Evolutionary conservation across 2,329 filamentous ascomycete species (phyloP).

Genomic region (Colletotrichum sidae): DNA sequence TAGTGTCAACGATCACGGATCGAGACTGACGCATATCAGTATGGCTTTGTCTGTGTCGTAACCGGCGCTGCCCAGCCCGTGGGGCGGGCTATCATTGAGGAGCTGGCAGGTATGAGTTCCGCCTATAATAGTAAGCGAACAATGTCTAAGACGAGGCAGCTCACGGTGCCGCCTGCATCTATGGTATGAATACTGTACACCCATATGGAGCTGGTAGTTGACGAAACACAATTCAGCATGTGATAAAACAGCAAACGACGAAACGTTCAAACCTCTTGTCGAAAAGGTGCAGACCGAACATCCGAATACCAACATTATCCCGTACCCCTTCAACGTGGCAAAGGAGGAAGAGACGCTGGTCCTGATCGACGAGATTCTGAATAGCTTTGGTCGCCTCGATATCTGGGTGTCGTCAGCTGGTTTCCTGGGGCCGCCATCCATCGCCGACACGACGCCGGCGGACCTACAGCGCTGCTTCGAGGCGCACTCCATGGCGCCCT

Average conservation of each 20-base stretch:
- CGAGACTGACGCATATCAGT: constrained; percentile 50
- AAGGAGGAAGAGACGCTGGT: constrained; percentile 70
- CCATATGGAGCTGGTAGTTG: not conserved
- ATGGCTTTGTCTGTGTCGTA: constrained; percentile 74
- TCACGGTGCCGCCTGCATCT: constrained; percentile 73
- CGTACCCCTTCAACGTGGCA: constrained; percentile 68
- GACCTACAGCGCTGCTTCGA: constrained; percentile 70
- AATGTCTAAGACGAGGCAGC: constrained; percentile 51
- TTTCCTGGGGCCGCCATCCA: constrained; percentile 67
- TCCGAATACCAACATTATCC: constrained; percentile 70
- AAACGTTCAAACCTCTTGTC: constrained; percentile 53
- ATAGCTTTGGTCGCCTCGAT: constrained; percentile 69
- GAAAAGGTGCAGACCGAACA: constrained; percentile 53
- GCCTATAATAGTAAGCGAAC: not conserved
- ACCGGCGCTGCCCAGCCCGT: constrained; percentile 71
- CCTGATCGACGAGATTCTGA: constrained; percentile 73
- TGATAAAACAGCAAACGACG: constrained; percentile 54
- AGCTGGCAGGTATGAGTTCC: constrained; percentile 62
- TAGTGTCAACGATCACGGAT: not conserved
- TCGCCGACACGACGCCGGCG: constrained; percentile 65
- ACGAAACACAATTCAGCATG: constrained; percentile 53
- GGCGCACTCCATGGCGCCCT: constrained; percentile 70
- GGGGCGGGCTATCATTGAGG: constrained; percentile 68
- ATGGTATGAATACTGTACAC: constrained; percentile 51
- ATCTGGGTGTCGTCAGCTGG: constrained; percentile 70